These are phyloP conservation scores for Neurospora sublineolata DNA, from an alignment of 495 filamentous ascomycete species.

Conservation along the genomic window DNA sequence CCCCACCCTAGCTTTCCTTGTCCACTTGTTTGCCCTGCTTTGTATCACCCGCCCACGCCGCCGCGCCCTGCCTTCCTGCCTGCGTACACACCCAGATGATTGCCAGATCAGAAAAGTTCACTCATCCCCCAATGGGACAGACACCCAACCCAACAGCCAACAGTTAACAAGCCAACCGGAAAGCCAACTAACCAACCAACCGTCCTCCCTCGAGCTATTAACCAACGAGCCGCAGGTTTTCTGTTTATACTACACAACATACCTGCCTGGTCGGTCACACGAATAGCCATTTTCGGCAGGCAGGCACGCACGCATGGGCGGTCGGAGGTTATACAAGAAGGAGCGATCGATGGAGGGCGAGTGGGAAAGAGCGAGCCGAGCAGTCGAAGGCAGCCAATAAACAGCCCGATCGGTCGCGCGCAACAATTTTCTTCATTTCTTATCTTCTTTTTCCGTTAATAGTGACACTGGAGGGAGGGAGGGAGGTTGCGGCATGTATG, in stretches of 20 bases:
- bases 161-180: background rate
- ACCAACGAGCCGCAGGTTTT: background rate
- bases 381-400: too few relatives aligned
- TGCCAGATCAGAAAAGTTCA: background rate
- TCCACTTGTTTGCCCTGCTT: background rate
- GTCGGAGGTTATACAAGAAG: too few relatives aligned
- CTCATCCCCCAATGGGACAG: background rate
- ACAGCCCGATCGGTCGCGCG: too few relatives aligned
- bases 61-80: background rate
- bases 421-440: too few relatives aligned
- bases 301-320: background rate
- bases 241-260: background rate
- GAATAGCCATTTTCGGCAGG: background rate
- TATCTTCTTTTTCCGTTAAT: too few relatives aligned
- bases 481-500: too few relatives aligned
- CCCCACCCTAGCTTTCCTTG: background rate
- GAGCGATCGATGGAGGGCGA: too few relatives aligned
- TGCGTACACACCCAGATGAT: background rate
- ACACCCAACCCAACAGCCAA: background rate
- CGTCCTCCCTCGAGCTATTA: background rate
- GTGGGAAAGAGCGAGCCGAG: too few relatives aligned
- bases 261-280: background rate
- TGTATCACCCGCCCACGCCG: background rate
- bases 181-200: background rate
- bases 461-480: too few relatives aligned